Conservation (phyloP, 768 basidiomycete genomes). For the Lentinula guzmanii region DNA sequence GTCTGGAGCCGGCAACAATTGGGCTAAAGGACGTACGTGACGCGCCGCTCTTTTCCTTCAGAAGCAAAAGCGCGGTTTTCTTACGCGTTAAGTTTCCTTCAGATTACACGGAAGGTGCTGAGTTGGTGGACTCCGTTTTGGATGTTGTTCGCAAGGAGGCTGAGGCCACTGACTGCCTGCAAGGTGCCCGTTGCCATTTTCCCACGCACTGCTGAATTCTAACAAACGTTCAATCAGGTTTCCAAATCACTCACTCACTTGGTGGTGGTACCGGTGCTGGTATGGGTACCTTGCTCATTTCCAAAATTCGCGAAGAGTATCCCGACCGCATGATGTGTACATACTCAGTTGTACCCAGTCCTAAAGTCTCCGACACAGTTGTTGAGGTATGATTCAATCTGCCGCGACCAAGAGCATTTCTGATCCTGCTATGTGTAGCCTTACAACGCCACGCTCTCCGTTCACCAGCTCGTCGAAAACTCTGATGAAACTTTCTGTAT, state of each 20-base stretch:
- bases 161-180: constrained; percentile 94
- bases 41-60: background rate
- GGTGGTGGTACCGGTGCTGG: constrained; percentile 99
- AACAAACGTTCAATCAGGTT: constrained; percentile 44
- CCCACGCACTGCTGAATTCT: background rate
- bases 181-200: constrained; percentile 55
- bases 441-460: constrained; percentile 97
- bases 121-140: constrained; percentile 95
- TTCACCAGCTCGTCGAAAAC: constrained; percentile 99
- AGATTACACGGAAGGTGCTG: constrained; percentile 95
- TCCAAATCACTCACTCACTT: constrained; percentile 98
- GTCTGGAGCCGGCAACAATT: constrained; percentile 98
- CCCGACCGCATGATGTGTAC: constrained; percentile 99
- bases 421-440: constrained; percentile 43
- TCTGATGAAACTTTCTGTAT: constrained; percentile 99
- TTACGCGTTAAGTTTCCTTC: constrained; percentile 8
- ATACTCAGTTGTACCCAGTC: constrained; percentile 96
- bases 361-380: constrained; percentile 98
- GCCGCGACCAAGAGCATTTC: background rate
- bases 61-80: background rate
- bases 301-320: constrained; percentile 98
- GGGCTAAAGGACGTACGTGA: constrained; percentile 97
- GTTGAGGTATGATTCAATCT: constrained; percentile 62
- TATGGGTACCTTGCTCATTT: constrained; percentile 99
- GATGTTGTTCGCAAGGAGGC: constrained; percentile 99